Conservation (phyloP, 148 eudicot genomes). For the Rhododendron molle region DNA sequence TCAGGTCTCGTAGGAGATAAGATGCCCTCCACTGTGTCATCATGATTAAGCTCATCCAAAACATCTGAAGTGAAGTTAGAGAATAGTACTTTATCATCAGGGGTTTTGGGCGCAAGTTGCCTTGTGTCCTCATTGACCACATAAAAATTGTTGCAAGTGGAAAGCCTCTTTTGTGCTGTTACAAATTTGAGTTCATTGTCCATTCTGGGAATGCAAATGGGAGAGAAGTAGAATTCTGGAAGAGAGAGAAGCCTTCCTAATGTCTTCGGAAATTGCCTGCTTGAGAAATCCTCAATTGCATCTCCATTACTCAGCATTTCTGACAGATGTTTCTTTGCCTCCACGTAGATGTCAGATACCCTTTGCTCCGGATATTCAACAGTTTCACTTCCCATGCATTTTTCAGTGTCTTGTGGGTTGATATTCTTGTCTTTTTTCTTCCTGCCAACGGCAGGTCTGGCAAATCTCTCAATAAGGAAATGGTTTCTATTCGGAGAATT, state of each 20-base stretch:
- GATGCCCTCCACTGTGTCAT: slow-evolving; percentile 12
- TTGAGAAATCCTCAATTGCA: slow-evolving; percentile 31
- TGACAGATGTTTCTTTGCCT: slow-evolving; percentile 91
- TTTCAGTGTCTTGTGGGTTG: slow-evolving; percentile 23
- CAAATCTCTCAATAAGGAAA: slow-evolving; percentile 68
- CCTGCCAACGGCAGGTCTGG: slow-evolving; percentile 36
- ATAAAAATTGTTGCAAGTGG: slow-evolving; percentile 24
- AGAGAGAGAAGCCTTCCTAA: slow-evolving; percentile 75
- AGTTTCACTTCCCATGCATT: slow-evolving; percentile 12
- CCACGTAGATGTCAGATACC: slow-evolving; percentile 60
- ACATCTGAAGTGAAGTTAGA: slow-evolving; percentile 14
- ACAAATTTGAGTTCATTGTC: slow-evolving; percentile 25
- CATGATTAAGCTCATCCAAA: slow-evolving; percentile 22
- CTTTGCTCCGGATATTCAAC: slow-evolving; percentile 41
- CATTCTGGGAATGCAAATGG: slow-evolving; percentile 58
- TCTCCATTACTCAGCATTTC: slow-evolving; percentile 69
- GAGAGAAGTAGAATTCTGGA: slow-evolving; percentile 58
- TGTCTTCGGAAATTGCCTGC: slow-evolving; percentile 49
- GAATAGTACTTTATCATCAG: slow-evolving; percentile 24
- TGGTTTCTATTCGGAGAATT: slow-evolving; percentile 86
- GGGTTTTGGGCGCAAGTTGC: slow-evolving; percentile 23
- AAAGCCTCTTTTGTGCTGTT: slow-evolving; percentile 26
- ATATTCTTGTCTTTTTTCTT: slow-evolving; percentile 34
- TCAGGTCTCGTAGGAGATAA: slow-evolving; percentile 12
- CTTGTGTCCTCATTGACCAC: slow-evolving; percentile 20